These are phyloP conservation scores for Aspergillus felis DNA, from an alignment of 2,329 filamentous ascomycete genomes.

Conservation along the genomic window DNA sequence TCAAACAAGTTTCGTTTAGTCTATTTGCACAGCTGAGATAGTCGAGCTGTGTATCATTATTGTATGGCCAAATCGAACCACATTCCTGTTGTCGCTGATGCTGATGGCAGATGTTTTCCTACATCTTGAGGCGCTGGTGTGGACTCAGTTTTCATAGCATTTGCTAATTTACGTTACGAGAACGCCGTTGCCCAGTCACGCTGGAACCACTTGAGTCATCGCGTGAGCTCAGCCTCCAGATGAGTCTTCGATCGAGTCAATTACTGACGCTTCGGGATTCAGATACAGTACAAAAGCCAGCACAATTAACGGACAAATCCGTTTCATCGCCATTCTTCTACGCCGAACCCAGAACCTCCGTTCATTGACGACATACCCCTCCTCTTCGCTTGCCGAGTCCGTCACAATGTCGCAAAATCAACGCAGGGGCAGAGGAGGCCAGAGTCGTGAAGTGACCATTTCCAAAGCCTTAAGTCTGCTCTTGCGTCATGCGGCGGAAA, in stretches of 20 bases:
- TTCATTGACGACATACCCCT: neutral
- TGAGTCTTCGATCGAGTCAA: neutral
- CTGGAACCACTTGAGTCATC: neutral
- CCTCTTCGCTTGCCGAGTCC: neutral
- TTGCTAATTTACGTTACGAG: neutral
- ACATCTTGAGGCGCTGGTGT: neutral
- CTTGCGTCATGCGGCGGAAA: constrained; percentile 58
- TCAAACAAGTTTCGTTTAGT: neutral
- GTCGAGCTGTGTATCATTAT: neutral
- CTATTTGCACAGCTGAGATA: neutral
- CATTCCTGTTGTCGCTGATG: neutral
- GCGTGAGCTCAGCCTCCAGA: neutral
- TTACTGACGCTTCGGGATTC: neutral
- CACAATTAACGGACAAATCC: neutral
- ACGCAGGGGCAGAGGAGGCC: constrained; percentile 4
- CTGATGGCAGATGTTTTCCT: neutral
- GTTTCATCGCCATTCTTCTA: neutral
- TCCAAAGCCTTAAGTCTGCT: constrained; percentile 44
- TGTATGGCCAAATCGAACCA: neutral
- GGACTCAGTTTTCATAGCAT: neutral
- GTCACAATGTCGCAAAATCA: constrained; percentile 4
- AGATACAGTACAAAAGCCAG: neutral
- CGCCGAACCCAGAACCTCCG: neutral
- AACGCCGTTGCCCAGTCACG: neutral
- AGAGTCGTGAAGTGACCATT: constrained; percentile 33